Evolutionary conservation across 202 grass and related monocot genomes (phyloP), one percentile per base, ranked within the genome.

Genomic region (Digitaria exilis): DNA sequence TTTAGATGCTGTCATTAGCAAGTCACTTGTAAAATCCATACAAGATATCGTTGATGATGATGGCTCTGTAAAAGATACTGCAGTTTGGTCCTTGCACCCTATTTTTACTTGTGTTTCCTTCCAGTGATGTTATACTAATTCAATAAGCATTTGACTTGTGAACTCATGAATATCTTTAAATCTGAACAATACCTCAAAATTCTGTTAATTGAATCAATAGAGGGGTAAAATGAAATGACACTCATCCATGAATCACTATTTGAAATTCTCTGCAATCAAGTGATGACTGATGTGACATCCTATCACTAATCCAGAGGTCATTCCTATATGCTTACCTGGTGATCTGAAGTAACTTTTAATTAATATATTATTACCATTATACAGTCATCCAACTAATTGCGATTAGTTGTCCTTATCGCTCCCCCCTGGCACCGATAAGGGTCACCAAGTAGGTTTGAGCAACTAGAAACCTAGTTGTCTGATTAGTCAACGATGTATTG

Each of bases 21-120:
- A 78, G 30, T 80, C 75, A 85, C 68, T 94, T 65, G 89, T 83
- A 55, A 94, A 92, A 60, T 88, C 82, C 60, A 84, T 89, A 77
- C 89, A 90, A 51, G 87, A 91, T 52, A 63, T 90, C 43, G 58
- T 94, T 83, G 87, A 94, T 54, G 92, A 92, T 65, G 89, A 94
- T 54, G 92, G 92, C 45, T 94, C 89, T 57, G 84, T 94, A 42
- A 94, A 94, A 91, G 89, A 94, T 55, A 91, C 77, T 77, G 87
- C 92, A 71, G 92, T 94, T 86, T 85, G 87, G 61, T 87, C 37
- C 65, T 65, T 71, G 48, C 31, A 74, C 18, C 72, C 30, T 54
- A 7, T 72, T 76, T 66, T 24, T 71, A 67, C 7, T 82, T 69
- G 31, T 80, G 30, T 79, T 68, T 79, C 21, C 29, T 65, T 79